Evolutionary conservation across 2,329 filamentous ascomycete species (phyloP), one percentile per base, ranked within the genome.

Genomic region (Parascedosporium putredinis): DNA sequence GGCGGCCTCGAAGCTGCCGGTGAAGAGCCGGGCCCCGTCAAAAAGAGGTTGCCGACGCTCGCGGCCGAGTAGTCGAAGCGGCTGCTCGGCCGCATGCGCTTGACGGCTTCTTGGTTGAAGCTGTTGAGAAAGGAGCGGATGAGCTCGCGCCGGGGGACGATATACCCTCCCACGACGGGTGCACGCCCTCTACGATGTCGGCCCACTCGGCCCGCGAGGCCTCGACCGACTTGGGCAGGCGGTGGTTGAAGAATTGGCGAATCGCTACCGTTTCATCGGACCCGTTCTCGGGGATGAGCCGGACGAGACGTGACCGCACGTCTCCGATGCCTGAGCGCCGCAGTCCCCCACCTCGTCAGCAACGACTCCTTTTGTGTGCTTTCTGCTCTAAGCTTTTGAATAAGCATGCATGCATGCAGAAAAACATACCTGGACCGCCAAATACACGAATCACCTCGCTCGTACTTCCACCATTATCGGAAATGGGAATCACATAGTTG

Each of bases 381-480:
- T 14, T 10, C 14, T 25, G 27, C 22, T n/a, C n/a, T 20, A 29
- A 34, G 31, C 24, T 22, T 18, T 18, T 12, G 23, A n/a, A 31
- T 12, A 31, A 7, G 6, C 27, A n/a, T n/a, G n/a, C n/a, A n/a
- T n/a, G n/a, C n/a, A n/a, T n/a, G n/a, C n/a, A n/a, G n/a, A n/a
- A n/a, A n/a, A n/a, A n/a, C 67, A 50, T 68, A 84, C 91, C 91
- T 55, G 91, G 91, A 1, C 93, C 93, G 12, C 91, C 93, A 67
- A 97, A 93, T 31, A 97, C 89, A 31, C 93, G 79, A 56, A 96
- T 95, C 59, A 96, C 72, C 69, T 97, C 91, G 42, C 88, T 95
- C 2, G 89, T 94, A 58, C 87, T 94, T 34, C 91, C 91, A 45
- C 91, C 91, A 66, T 97, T 97, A 68, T 97, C 91, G 56, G 86